Evolutionary conservation across 2,329 filamentous ascomycete genomes (phyloP).

Genomic region (Curvularia sp.): DNA sequence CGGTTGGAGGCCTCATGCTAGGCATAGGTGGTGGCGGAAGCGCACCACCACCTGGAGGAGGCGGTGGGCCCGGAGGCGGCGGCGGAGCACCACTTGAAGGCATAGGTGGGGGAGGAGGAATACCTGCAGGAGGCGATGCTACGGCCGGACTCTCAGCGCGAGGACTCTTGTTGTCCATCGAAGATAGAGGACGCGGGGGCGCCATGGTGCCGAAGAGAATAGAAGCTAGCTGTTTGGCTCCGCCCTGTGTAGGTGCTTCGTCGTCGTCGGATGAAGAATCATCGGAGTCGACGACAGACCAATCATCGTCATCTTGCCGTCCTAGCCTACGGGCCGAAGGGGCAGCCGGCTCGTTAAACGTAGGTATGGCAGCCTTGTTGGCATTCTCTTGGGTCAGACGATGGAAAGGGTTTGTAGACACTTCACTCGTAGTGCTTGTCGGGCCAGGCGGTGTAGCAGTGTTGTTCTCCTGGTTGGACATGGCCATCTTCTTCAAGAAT

Average conservation of each 20-base stretch:
- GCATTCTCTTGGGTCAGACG: slow-evolving; percentile 74
- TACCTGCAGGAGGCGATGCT: slow-evolving; percentile 52
- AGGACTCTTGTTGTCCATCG: slow-evolving; percentile 73
- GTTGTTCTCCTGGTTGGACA: slow-evolving; percentile 65
- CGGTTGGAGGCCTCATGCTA: slow-evolving; percentile 40
- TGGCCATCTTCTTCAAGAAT: slow-evolving; percentile 88
- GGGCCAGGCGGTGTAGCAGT: slow-evolving; percentile 52
- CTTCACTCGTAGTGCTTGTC: slow-evolving; percentile 54
- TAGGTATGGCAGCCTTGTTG: slow-evolving; percentile 53
- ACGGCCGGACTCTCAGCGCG: slow-evolving; percentile 53
- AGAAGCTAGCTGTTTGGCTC: slow-evolving; percentile 90
- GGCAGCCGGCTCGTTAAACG: slow-evolving; percentile 56
- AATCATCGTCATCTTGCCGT: slow-evolving; percentile 75
- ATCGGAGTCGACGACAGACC: slow-evolving; percentile 80
- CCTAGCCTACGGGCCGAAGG: slow-evolving; percentile 62
- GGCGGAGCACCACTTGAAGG: slow-evolving; percentile 53
- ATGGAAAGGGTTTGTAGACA: slow-evolving; percentile 91
- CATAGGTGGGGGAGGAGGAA: slow-evolving; percentile 62
- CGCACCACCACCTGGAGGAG: slow-evolving; percentile 47
- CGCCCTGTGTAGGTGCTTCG: slow-evolving; percentile 79
- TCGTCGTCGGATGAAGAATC: slow-evolving; percentile 73
- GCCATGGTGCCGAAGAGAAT: slow-evolving; percentile 98
- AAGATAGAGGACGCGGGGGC: slow-evolving; percentile 85
- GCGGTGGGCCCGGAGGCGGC: slow-evolving; percentile 60
- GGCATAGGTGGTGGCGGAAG: slow-evolving; percentile 56